Evolutionary conservation across 768 basidiomycete genomes (phyloP).

Genomic region (Lenzites betulinus): DNA sequence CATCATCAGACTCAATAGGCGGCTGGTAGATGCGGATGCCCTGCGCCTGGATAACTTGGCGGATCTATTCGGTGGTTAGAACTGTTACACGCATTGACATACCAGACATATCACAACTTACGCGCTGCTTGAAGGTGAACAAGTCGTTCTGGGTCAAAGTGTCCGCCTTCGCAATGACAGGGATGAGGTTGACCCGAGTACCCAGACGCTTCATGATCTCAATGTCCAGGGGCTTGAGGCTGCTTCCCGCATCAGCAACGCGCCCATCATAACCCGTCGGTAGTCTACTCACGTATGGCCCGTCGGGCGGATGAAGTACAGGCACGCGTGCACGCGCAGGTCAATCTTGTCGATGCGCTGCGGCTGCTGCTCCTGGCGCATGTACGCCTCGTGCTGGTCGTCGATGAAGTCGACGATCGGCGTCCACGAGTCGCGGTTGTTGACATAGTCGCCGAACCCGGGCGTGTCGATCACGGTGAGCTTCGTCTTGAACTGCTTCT

Average conservation of each 20-base stretch:
- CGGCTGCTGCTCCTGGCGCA: slow-evolving; percentile 99
- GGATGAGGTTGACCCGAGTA: slow-evolving; percentile 96
- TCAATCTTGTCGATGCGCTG: slow-evolving; percentile 92
- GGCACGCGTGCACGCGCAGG: slow-evolving; percentile 91
- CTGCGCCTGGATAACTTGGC: slow-evolving; percentile 88
- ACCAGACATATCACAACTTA: slow-evolving; percentile 41
- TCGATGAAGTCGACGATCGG: slow-evolving; percentile 99
- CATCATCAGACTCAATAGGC: slow-evolving; percentile 86
- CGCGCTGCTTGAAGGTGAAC: slow-evolving; percentile 88
- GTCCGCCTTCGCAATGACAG: slow-evolving; percentile 96
- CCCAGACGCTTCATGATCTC: slow-evolving; percentile 99
- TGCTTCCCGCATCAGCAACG: slow-evolving; percentile 32
- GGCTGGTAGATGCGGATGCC: slow-evolving; percentile 95
- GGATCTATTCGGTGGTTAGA: slow-evolving; percentile 53
- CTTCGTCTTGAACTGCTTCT: slow-evolving; percentile 99
- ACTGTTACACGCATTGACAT: not conserved
- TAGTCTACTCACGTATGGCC: slow-evolving; percentile 89
- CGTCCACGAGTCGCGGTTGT: slow-evolving; percentile 98
- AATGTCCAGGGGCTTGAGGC: slow-evolving; percentile 95
- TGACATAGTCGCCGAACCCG: slow-evolving; percentile 99
- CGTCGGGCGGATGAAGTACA: slow-evolving; percentile 96
- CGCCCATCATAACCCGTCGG: not conserved
- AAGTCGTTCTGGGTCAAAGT: slow-evolving; percentile 95
- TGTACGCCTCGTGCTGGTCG: slow-evolving; percentile 93
- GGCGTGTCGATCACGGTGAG: slow-evolving; percentile 98